Base-by-base conservation (phyloP, 192 early-diverging fungal species). In the Diversispora eburnea region DNA sequence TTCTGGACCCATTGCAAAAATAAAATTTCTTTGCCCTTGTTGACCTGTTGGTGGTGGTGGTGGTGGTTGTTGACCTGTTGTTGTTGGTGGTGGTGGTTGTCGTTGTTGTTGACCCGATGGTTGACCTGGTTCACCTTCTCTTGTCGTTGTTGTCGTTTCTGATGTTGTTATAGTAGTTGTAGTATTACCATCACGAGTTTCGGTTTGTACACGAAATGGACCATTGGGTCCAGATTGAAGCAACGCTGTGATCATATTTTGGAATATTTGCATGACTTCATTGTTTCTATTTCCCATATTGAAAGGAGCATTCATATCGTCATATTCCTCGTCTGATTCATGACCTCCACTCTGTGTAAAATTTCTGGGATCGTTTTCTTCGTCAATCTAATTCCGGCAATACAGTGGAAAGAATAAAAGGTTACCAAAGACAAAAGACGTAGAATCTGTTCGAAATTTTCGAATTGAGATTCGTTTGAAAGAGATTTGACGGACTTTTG, bases 311-410 rank as follows among this genome's bases (percentile, higher is more conserved):
- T 25, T 58, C 9, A 47, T 58, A 65, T 58, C 49, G 7, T 60
- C 52, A 22, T 45, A 48, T 63, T 70, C 67, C 46, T 72, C 70
- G 20, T 73, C 64, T 8, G 67, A 42, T 5, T 76, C 58, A 20
- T 67, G 74, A 4, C 64, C 47, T 20, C 33, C 57, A 58, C 70
- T 9, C 10, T 75, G 76, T 12, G 57, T 57, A 58, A 80, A 83
- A 17, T 76, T 62, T 39, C 82, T 80, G 33, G 80, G 80, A 69
- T 84, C 80, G 55, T 84, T 79, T n/a, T 78, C 69, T 1, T 77
- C 47, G n/a, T 75, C 80, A 73, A 84, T 80, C 83, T 84, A 59
- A 58, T 48, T 45, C 33, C 33, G 41, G 10, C 25, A 61, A 55
- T 69, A 33, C 0, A 33, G 25, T 33, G 15, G 8, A 57, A 58